phyloP scores from a whole-genome alignment of 352 stramenopile genomes.

The Phytopythium chamaehyphon region DNA sequence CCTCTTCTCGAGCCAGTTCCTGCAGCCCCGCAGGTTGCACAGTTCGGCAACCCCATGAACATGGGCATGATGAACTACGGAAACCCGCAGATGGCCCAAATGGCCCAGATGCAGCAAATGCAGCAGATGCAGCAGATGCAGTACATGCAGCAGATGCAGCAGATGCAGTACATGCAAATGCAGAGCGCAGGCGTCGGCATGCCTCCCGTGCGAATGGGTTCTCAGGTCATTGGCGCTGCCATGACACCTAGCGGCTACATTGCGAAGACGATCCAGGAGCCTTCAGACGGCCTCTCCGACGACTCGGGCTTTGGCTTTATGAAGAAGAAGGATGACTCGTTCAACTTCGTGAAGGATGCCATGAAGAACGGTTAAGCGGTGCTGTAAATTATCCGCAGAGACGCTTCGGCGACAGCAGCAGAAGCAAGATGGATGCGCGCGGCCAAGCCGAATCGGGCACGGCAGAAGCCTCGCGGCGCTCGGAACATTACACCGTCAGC shows the following conservation, averaged over 20 bases:
- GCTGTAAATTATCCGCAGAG: constrained; percentile 53
- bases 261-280: constrained; percentile 85
- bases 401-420: constrained; percentile 24
- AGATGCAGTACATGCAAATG: constrained; percentile 70
- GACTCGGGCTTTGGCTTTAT: constrained; percentile 82
- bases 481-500: constrained; percentile 4
- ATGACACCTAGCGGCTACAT: constrained; percentile 87
- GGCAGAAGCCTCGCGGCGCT: constrained; percentile 7
- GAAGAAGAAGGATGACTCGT: constrained; percentile 87
- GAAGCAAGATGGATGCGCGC: constrained; percentile 17
- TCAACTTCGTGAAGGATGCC: constrained; percentile 87
- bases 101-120: constrained; percentile 47
- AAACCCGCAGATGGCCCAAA: constrained; percentile 38
- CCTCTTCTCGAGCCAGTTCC: constrained; percentile 63
- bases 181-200: constrained; percentile 31
- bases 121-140: constrained; percentile 75
- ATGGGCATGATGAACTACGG: constrained; percentile 70
- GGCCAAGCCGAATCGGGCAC: not conserved
- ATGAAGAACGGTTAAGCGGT: constrained; percentile 82
- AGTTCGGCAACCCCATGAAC: constrained; percentile 33
- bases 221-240: constrained; percentile 77
- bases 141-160: constrained; percentile 71
- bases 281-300: constrained; percentile 56
- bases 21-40: constrained; percentile 27
- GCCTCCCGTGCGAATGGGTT: constrained; percentile 26